Evolutionary conservation across 2,329 filamentous ascomycete species (phyloP), one percentile per base, ranked within the genome.

Genomic region (Ascochyta clinopodiicola): DNA sequence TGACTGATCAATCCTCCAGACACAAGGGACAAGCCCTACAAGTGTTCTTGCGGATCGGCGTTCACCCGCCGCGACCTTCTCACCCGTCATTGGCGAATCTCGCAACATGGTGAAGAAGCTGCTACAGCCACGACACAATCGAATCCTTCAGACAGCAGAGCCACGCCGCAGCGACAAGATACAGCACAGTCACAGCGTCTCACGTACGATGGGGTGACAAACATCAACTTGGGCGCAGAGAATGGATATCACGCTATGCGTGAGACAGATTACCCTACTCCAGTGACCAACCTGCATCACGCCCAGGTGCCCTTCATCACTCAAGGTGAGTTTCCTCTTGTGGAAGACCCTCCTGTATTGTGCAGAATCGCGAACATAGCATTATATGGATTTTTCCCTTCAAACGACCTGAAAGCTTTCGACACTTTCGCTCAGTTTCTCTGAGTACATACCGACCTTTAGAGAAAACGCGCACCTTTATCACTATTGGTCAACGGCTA

Each of bases 1-100:
- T 31, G 42, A 43, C 60, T 67, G 40, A 65, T 54, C 51, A 34
- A 43, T 34, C 39, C 15, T 40, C 27, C 45, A 72, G 68, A 71
- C 52, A 71, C 68, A 9, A 56, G 68, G 52, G 68, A 72, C 36
- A 71, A 72, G 51, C 69, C 68, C 2, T 72, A 66, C 50, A 45
- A 52, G 32, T 72, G 69, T 56, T 56, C 60, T 27, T 72, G 68
- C 49, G 63, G 68, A 35, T 61, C 64, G 27, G 60, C 64, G 1
- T 70, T 70, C 43, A 69, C 66, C 15, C 62, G 68, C 12, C 67
- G 67, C 32, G 69, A 71, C 47, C 60, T 72, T 6, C 63, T 72
- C 24, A 72, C 69, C 4, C 59, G 69, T 19, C 69, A 71, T 47
- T 71, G 69, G 66, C 66, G 69, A 9, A 62, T 72, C 19, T 59